Conservation (phyloP, 805 yeast genomes). For the Lachancea thermotolerans region DNA sequence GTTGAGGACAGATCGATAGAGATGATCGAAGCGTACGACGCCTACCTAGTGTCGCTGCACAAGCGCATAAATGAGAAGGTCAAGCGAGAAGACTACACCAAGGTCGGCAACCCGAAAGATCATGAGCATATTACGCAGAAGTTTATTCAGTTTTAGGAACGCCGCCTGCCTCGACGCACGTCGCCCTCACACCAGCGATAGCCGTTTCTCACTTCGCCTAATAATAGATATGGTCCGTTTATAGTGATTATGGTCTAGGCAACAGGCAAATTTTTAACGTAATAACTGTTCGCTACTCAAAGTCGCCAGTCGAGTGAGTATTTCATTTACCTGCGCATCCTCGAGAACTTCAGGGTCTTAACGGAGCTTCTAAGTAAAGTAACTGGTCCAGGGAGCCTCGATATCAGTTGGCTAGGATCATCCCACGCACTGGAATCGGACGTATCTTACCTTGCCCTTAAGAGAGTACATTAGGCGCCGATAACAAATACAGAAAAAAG, state of each 20-base stretch:
- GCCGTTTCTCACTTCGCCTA: not conserved
- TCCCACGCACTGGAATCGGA: too few relatives aligned
- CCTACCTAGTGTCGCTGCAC: constrained; percentile 64
- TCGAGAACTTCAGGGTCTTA: not conserved
- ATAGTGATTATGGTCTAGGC: not conserved
- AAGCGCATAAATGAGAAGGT: constrained; percentile 48
- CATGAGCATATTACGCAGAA: constrained; percentile 30
- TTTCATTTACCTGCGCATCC: not conserved
- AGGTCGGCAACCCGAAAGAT: constrained; percentile 15
- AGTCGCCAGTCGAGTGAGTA: not conserved
- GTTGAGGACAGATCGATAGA: constrained; percentile 66
- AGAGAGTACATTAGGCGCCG: not conserved
- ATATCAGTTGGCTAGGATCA: too few relatives aligned
- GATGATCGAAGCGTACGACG: constrained; percentile 51
- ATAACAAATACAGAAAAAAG: not conserved
- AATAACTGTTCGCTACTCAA: not conserved
- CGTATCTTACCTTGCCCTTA: too few relatives aligned
- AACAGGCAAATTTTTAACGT: not conserved
- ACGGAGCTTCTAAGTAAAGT: too few relatives aligned
- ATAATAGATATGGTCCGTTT: not conserved
- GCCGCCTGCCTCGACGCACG: not conserved
- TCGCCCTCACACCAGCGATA: not conserved
- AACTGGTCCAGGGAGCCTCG: too few relatives aligned
- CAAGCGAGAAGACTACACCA: constrained; percentile 38
- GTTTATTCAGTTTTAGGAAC: constrained; percentile 27